Percentiles rank a stretch among this genome's conserved stretches.
phyloP scores from a whole-genome alignment of 2,329 filamentous ascomycete genomes.

The Fusarium tanahbumbuense region DNA sequence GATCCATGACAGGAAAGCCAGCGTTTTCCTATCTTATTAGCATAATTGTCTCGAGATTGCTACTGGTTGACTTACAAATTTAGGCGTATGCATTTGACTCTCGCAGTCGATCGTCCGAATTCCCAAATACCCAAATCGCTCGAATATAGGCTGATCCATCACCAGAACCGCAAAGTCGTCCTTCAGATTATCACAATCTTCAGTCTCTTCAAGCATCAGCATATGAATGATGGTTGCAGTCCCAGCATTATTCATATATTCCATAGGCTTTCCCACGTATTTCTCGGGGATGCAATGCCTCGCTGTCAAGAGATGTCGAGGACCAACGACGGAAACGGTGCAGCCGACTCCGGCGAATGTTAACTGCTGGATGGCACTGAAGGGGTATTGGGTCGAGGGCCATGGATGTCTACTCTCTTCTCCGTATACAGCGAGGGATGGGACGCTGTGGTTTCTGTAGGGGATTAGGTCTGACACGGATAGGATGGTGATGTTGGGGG shows the following conservation, averaged over 20 bases:
- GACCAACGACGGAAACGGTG: constrained; percentile 18
- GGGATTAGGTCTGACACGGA: not conserved
- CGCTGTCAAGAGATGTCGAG: constrained; percentile 14
- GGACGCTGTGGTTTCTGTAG: not conserved
- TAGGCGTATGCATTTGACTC: not conserved
- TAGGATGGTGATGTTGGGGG: not conserved
- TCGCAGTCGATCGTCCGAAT: not conserved
- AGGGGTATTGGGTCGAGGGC: constrained; percentile 9
- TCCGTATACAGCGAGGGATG: not conserved
- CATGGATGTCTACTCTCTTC: constrained; percentile 4
- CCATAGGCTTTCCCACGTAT: not conserved
- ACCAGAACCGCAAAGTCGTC: not conserved
- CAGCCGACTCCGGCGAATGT: not conserved
- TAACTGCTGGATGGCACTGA: not conserved
- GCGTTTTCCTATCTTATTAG: constrained; percentile 1
- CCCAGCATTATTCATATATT: not conserved
- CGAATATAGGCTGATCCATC: not conserved
- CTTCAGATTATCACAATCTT: not conserved
- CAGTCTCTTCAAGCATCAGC: not conserved
- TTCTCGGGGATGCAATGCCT: constrained; percentile 2
- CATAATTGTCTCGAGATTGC: not conserved
- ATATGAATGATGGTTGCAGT: not conserved
- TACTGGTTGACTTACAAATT: not conserved
- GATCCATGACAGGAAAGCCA: not conserved
- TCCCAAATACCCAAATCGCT: not conserved